Conservation (phyloP, 2,329 filamentous ascomycete genomes). For the Aspergillus tanneri region DNA sequence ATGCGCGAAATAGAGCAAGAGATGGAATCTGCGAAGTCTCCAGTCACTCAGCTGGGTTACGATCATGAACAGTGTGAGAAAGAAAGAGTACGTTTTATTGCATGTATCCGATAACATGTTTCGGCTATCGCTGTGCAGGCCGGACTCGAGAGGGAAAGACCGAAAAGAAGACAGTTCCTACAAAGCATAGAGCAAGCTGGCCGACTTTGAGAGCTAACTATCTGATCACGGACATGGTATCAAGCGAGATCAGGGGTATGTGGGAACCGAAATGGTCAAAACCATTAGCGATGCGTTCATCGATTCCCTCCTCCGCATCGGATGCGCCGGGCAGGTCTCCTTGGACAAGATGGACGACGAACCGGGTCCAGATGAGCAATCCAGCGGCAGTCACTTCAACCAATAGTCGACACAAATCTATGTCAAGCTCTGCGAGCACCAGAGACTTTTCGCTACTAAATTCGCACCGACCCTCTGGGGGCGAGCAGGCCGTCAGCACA, state of each 20-base stretch:
- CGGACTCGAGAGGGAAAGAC: constrained; percentile 55
- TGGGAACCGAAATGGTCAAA: constrained; percentile 81
- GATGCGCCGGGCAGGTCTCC: constrained; percentile 84
- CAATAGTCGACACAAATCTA: constrained; percentile 91
- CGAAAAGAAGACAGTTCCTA: constrained; percentile 64
- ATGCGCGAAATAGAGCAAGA: constrained; percentile 35
- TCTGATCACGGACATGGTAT: constrained; percentile 61
- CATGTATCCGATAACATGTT: constrained; percentile 10
- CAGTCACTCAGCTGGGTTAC: constrained; percentile 21
- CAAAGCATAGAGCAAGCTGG: constrained; percentile 63
- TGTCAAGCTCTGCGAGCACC: constrained; percentile 88
- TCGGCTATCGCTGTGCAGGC: constrained; percentile 21
- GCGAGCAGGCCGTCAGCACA: constrained; percentile 92
- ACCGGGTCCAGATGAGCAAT: constrained; percentile 30
- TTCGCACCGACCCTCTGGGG: constrained; percentile 90
- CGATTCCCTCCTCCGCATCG: constrained; percentile 90
- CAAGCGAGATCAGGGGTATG: constrained; percentile 60
- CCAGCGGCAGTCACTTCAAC: constrained; percentile 72
- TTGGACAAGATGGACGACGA: constrained; percentile 67
- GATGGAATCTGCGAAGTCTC: constrained; percentile 30
- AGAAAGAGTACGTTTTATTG: constrained; percentile 44
- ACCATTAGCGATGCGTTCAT: constrained; percentile 89
- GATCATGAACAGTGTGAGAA: constrained; percentile 28
- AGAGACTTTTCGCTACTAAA: constrained; percentile 81
- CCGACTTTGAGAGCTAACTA: constrained; percentile 56